These are phyloP conservation scores for Microsporum ferrugineum DNA, from an alignment of 2,329 filamentous ascomycete genomes.

Conservation along the genomic window DNA sequence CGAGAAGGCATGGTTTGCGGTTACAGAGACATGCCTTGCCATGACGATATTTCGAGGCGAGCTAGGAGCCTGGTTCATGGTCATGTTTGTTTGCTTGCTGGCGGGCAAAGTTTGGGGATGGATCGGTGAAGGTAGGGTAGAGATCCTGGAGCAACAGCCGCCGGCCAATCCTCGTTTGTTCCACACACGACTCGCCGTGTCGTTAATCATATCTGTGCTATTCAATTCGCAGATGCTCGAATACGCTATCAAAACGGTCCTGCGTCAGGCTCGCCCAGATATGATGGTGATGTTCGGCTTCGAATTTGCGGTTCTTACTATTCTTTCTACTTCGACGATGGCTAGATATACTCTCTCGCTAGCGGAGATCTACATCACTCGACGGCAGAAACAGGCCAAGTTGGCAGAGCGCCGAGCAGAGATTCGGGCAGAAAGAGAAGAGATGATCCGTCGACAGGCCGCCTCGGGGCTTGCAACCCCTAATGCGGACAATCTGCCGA, in stretches of 20 bases:
- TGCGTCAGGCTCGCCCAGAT: conserved; percentile 78
- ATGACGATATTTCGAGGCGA: conserved; percentile 98
- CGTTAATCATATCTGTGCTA: conserved; percentile 62
- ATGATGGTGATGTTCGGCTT: conserved; percentile 99
- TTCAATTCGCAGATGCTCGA: conserved; percentile 72
- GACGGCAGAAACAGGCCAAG: conserved; percentile 59
- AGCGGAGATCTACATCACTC: conserved; percentile 62
- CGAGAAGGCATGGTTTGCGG: conserved; percentile 95
- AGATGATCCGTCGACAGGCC: conserved; percentile 32
- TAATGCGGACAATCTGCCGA: conserved; percentile 39
- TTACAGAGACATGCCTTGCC: conserved; percentile 89
- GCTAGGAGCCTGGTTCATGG: conserved; percentile 83
- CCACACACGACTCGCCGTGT: conserved; percentile 68
- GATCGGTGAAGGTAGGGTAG: conserved; percentile 91
- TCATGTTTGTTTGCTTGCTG: conserved; percentile 89
- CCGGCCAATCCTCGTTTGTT: conserved; percentile 80
- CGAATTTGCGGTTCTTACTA: conserved; percentile 79
- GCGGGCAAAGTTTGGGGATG: conserved; percentile 97
- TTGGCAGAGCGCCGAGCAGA: conserved; percentile 58
- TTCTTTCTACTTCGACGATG: conserved; percentile 68
- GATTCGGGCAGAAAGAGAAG: conserved; percentile 45
- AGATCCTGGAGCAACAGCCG: conserved; percentile 89
- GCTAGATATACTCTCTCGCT: conserved; percentile 69
- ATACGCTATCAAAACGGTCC: conserved; percentile 71
- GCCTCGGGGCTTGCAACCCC: conserved; percentile 28